phyloP scores from a whole-genome alignment of 108 stramenopile species.

The Cylindrotheca fusiformis region DNA sequence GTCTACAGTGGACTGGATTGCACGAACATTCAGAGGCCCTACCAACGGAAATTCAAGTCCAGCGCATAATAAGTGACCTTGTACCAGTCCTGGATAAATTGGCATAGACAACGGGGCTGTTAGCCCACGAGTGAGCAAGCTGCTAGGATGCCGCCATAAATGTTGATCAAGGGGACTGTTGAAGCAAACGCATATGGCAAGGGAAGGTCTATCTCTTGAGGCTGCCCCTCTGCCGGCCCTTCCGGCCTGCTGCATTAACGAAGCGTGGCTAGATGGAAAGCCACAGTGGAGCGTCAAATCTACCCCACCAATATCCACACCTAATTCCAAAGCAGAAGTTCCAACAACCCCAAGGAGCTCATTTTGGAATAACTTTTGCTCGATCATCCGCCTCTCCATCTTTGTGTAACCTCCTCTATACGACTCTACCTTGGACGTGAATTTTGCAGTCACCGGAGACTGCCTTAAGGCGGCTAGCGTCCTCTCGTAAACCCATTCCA shows the following conservation, averaged over 20 bases:
- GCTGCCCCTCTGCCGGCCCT: conserved; percentile 85
- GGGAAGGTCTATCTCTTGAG: conserved; percentile 40
- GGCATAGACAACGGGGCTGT: conserved; percentile 82
- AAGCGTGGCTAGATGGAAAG: conserved; percentile 68
- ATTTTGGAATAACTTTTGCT: conserved; percentile 81
- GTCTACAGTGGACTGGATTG: conserved; percentile 14
- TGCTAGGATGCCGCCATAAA: conserved; percentile 72
- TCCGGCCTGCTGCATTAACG: conserved; percentile 92
- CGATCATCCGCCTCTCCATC: conserved; percentile 83
- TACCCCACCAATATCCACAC: conserved; percentile 95
- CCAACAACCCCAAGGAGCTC: conserved; percentile 89
- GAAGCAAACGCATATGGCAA: conserved; percentile 88
- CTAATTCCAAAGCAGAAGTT: conserved; percentile 92
- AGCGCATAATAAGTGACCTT: conserved; percentile 90
- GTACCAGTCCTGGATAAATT: conserved; percentile 69
- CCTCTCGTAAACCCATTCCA: conserved; percentile 89
- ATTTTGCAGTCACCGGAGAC: conserved; percentile 31
- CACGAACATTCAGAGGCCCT: conserved; percentile 22
- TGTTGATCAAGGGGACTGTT: conserved; percentile 86
- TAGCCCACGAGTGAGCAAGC: conserved; percentile 60
- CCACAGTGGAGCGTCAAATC: conserved; percentile 93
- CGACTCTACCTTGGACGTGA: conserved; percentile 69
- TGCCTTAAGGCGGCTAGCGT: conserved; percentile 48
- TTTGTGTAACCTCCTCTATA: conserved; percentile 95
- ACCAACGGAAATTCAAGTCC: conserved; percentile 85